These are phyloP conservation scores for Astragalus membranaceus DNA, from an alignment of 306 rosid species.

Conservation along the genomic window DNA sequence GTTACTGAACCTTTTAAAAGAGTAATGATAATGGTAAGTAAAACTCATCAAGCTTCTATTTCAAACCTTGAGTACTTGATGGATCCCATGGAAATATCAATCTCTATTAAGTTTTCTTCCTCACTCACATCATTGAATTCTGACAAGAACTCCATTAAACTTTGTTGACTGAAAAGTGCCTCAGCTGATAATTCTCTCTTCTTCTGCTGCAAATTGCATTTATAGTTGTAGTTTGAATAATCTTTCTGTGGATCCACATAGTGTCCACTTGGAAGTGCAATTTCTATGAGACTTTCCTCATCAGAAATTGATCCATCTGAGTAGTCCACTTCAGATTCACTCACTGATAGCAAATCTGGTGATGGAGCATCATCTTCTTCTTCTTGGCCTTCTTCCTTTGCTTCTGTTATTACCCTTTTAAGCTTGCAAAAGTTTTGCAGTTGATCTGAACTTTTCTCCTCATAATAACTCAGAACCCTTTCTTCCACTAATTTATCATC, in stretches of 20 bases:
- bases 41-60: conserved; percentile 46
- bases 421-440: conserved; percentile 11
- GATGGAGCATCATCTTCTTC: background rate
- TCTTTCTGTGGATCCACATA: conserved; percentile 30
- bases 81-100: conserved; percentile 91
- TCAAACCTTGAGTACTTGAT: conserved; percentile 94
- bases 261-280: conserved; percentile 66
- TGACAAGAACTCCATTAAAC: conserved; percentile 58
- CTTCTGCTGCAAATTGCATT: background rate
- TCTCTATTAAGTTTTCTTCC: conserved; percentile 90
- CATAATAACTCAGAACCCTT: background rate
- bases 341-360: conserved; percentile 30
- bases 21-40: background rate
- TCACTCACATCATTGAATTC: conserved; percentile 73
- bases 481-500: conserved; percentile 25
- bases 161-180: conserved; percentile 31
- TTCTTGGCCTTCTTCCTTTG: conserved; percentile 15
- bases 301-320: conserved; percentile 89
- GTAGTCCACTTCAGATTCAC: conserved; percentile 38
- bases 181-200: conserved; percentile 33
- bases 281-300: conserved; percentile 92
- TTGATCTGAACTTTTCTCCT: background rate
- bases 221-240: conserved; percentile 9
- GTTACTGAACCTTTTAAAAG: background rate
- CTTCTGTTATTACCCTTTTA: background rate